These are phyloP conservation scores for Rhododendron simsii DNA, from an alignment of 148 eudicot species.

Conservation along the genomic window DNA sequence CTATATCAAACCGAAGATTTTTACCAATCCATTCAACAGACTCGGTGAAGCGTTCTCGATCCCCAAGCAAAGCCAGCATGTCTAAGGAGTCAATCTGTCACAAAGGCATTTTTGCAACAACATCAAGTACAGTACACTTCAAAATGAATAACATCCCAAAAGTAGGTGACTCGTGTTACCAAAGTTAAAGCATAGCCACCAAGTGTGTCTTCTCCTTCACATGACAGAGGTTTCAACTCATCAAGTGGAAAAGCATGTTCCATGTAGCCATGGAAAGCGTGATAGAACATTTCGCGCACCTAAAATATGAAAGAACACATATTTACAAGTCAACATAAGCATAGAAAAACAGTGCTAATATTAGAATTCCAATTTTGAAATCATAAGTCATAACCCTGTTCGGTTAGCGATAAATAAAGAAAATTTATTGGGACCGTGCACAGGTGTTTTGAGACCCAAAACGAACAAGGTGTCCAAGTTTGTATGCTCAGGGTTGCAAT, in stretches of 20 bases:
- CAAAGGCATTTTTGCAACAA: not conserved
- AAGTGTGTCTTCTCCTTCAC: constrained; percentile 90
- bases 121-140: not conserved
- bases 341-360: not conserved
- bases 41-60: constrained; percentile 61
- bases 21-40: constrained; percentile 97
- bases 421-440: too few species aligned
- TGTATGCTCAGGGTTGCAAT: not conserved
- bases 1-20: constrained; percentile 95
- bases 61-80: constrained; percentile 90
- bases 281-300: constrained; percentile 85
- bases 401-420: too few species aligned
- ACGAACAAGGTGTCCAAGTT: not conserved
- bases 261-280: constrained; percentile 98
- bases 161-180: constrained; percentile 36
- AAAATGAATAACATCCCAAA: not conserved
- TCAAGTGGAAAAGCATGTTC: constrained; percentile 93
- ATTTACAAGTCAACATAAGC: constrained; percentile 1
- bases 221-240: constrained; percentile 85
- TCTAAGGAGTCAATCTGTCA: constrained; percentile 89
- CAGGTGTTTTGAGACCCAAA: too few species aligned
- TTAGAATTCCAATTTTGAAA: not conserved
- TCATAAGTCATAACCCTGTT: not conserved
- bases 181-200: constrained; percentile 96
- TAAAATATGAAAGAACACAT: constrained; percentile 31